A percentile compares a stretch with the other conserved stretches of the same genome.
Conservation (phyloP, 228 moss, liverwort and hornwort genomes). For the Sphagnum fallax region DNA sequence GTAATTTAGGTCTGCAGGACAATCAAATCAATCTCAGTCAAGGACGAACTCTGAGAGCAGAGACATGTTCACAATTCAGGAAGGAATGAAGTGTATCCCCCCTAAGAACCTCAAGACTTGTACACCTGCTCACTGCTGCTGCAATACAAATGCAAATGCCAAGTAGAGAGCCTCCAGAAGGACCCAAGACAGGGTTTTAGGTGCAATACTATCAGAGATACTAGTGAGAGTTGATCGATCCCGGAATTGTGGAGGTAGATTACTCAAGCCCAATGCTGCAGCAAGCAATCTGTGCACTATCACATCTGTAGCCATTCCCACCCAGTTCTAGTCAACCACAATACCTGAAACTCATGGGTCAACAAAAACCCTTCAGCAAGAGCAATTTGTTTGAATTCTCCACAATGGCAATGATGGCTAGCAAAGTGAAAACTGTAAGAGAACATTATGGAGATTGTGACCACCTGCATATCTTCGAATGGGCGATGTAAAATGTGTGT, state of each 20-base stretch:
- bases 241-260: slow-evolving; percentile 61
- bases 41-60: no score
- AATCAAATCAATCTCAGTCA: slow-evolving; percentile 8
- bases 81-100: no score
- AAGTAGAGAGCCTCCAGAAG: background rate
- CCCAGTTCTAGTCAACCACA: background rate
- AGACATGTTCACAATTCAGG: no score
- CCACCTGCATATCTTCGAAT: slow-evolving; percentile 99
- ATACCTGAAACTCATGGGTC: no score
- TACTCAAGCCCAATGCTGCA: slow-evolving; percentile 87
- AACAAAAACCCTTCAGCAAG: no score
- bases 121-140: no score
- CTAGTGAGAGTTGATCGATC: slow-evolving; percentile 75
- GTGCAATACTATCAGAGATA: slow-evolving; percentile 70
- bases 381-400: no score
- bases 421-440: no score
- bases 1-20: slow-evolving; percentile 70
- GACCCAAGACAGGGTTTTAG: background rate
- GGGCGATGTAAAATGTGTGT: slow-evolving; percentile 98
- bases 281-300: slow-evolving; percentile 91
- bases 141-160: no score
- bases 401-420: no score
- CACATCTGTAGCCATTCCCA: slow-evolving; percentile 51
- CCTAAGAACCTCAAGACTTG: no score
- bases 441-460: no score